A percentile compares a stretch with the other conserved stretches of the same genome.
Conservation (phyloP, 1,284 basidiomycete species). For the Takashimella koratensis region DNA sequence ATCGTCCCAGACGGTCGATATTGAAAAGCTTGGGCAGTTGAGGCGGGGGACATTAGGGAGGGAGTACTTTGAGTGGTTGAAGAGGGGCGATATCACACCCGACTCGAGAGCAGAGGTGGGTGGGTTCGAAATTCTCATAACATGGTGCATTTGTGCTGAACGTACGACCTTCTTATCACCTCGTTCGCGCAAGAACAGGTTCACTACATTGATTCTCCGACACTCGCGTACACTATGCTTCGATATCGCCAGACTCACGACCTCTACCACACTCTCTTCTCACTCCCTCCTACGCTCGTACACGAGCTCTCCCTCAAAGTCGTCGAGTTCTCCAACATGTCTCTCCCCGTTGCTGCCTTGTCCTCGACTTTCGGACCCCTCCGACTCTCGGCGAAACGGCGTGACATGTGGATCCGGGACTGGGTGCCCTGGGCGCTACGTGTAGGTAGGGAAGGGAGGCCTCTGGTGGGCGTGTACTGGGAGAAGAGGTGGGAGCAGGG, state of each 20-base stretch:
- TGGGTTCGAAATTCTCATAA: slow-evolving; percentile 5
- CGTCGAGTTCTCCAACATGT: slow-evolving; percentile 91
- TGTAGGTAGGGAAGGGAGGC: slow-evolving; percentile 67
- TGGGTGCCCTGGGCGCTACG: slow-evolving; percentile 88
- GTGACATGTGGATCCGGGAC: slow-evolving; percentile 53
- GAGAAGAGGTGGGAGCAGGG: slow-evolving; percentile 88
- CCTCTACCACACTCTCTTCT: slow-evolving; percentile 86
- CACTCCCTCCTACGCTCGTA: slow-evolving; percentile 81
- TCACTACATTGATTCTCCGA: slow-evolving; percentile 87
- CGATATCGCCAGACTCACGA: slow-evolving; percentile 97
- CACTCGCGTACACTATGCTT: slow-evolving; percentile 94
- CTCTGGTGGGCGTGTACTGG: slow-evolving; percentile 91
- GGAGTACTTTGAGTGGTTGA: slow-evolving; percentile 87
- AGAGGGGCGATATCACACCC: slow-evolving; percentile 84
- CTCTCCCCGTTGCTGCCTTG: slow-evolving; percentile 81
- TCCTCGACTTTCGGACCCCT: slow-evolving; percentile 68
- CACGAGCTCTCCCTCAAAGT: slow-evolving; percentile 95
- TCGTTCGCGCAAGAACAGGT: slow-evolving; percentile 59
- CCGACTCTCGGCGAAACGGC: slow-evolving; percentile 34
- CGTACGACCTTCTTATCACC: background rate
- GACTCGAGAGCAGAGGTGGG: slow-evolving; percentile 87
- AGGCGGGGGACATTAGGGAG: slow-evolving; percentile 80
- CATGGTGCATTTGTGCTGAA: background rate
- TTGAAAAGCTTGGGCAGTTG: slow-evolving; percentile 62
- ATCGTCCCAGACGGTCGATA: slow-evolving; percentile 71